Evolutionary conservation across 1,284 basidiomycete genomes (phyloP), one percentile per base, ranked within the genome.

Genomic region (Tilletia caries): DNA sequence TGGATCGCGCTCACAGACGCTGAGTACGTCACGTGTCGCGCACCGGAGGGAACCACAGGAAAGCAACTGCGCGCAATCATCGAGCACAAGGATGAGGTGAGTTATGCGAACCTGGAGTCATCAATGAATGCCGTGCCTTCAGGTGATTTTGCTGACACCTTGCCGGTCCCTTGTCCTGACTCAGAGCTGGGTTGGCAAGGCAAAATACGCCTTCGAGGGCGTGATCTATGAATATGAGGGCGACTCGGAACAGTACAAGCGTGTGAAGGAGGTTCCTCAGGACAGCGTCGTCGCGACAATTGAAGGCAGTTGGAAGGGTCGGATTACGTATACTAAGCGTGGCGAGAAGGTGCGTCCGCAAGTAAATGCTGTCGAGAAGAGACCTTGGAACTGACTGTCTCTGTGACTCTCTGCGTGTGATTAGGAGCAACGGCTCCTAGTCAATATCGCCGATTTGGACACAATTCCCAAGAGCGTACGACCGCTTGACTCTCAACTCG

Each of bases 21-120:
- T 87, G 89, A 73, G 90, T 91, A 91, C 73, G 89, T 98, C 78
- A 95, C 92, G 23, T 93, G 92, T 80, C 87, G 87, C 15, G 90
- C 90, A 5, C n/a, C 44, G 18, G 29, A 25, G 25, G 65, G 48
- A 3, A 23, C 43, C 29, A 23, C 13, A 3, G 65, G 48, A 6
- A 83, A 81, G 69, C 88, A 87, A 76, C 88, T 93, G 77, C 87
- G 94, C 67, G 87, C 92, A 6, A 88, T 98, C 70, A 88, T 96
- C 69, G 93, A 95, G 78, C 98, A 96, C 86, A 94, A 94, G 85
- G 95, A 98, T 80, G 94, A 98, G 66, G 70, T 69, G 68, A 34
- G 68, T 48, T 10, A 18, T 50, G 10, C 10, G 65, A 12, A 29
- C n/a, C n/a, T n/a, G n/a, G n/a, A 18, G 43, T 18, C 5, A 67